Base-by-base conservation (phyloP, 805 yeast species). In the Ogataea siamensis region DNA sequence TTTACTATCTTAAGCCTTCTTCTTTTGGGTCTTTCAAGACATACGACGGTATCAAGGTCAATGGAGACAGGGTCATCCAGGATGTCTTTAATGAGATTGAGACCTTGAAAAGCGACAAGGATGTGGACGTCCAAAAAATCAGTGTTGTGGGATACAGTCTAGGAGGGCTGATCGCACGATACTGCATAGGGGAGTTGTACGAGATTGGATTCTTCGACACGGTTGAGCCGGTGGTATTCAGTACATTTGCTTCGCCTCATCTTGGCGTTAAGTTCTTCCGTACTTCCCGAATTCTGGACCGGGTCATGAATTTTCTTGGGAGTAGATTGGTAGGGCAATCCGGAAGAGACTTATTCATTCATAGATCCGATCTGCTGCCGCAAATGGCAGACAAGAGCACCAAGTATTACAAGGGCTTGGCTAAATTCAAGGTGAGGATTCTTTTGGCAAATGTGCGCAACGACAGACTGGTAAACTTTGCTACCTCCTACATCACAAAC, bases 401-500 rank as follows among this genome's bases (percentile, higher is more conserved):
- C 6, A 60, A 52, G 7, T 89, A 70, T 53, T 62, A 64, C 34
- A 59, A 71, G 36, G 94, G 85, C 0, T 66, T 89, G 34, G 40
- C 53, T 8, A 54, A 50, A 41, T 89, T 89, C 57, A 63, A 77
- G 43, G 68, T 72, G 39, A 71, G 83, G 37, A 64, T 76, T 3
- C 57, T 78, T 2, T 66, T 87, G 40, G 88, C 96, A 7, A 89
- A 91, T 61, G 72, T 82, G 16, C 71, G 79, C 39, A 80, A 85
- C 54, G 98, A 89, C 60, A 70, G 96, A 42, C 77, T 95, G 0
- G 98, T 89, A 6, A 82, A 91, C 11, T 91, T 87, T 58, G 85
- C 78, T 63, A 87, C 97, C 0, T 71, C 95, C 0, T 88, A 70
- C 58, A 82, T 91, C 41, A 71, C 91, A 3, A 71, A 79, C 20